Conservation (phyloP, 768 basidiomycete species). For the Mycena vitilis region DNA sequence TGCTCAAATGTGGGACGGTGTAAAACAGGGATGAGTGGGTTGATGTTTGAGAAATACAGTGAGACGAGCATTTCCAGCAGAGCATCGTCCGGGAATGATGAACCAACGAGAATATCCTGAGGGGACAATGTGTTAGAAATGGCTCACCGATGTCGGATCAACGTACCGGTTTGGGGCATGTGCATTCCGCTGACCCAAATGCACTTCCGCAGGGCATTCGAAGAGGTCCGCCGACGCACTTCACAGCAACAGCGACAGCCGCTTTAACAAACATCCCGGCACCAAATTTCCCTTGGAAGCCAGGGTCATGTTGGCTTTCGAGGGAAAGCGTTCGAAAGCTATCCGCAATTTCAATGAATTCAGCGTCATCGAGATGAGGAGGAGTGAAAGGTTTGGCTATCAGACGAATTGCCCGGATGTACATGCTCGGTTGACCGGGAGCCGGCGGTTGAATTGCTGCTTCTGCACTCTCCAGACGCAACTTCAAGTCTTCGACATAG, state of each 20-base stretch:
- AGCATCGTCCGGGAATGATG: not conserved
- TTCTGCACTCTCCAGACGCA: conserved; percentile 4
- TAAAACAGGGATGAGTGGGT: not conserved
- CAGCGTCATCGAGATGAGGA: conserved; percentile 5
- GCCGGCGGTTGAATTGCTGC: not conserved
- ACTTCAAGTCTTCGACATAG: not conserved
- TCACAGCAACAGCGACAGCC: not conserved
- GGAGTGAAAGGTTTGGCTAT: not conserved
- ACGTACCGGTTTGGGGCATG: too few species aligned
- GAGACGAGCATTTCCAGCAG: not conserved
- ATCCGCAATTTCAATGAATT: not conserved
- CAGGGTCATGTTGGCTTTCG: not conserved
- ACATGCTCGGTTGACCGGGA: not conserved
- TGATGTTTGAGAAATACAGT: not conserved
- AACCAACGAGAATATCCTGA: too few species aligned
- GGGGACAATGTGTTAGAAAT: too few species aligned
- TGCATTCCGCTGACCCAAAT: too few species aligned
- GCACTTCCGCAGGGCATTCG: too few species aligned
- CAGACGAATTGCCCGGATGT: too few species aligned
- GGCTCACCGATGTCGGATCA: too few species aligned
- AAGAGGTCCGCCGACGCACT: too few species aligned
- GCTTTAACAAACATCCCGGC: conserved; percentile 6
- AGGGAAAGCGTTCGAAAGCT: conserved; percentile 13
- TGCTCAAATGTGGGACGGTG: not conserved
- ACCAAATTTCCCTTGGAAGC: conserved; percentile 20